Evolutionary conservation across 352 stramenopile species (phyloP).

Genomic region (Pythium myriotylum): DNA sequence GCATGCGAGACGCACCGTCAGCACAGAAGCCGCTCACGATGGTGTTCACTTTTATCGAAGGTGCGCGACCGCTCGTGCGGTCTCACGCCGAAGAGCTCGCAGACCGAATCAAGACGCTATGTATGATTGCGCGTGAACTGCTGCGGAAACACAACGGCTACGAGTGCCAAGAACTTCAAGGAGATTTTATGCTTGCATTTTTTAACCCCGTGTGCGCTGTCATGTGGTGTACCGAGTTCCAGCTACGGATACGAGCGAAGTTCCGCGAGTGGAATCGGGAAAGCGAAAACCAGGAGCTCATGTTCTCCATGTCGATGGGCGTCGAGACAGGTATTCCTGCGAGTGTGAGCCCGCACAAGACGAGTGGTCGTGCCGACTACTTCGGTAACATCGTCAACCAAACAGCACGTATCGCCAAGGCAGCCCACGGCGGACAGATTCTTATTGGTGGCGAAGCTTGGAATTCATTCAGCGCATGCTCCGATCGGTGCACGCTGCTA

Average conservation of each 20-base stretch:
- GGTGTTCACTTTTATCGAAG: constrained; percentile 91
- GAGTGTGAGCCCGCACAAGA: constrained; percentile 88
- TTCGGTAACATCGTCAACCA: constrained; percentile 92
- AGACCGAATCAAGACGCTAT: constrained; percentile 85
- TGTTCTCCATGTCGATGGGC: constrained; percentile 89
- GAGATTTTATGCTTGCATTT: constrained; percentile 90
- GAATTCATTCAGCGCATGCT: constrained; percentile 57
- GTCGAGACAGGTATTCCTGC: constrained; percentile 82
- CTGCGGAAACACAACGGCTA: constrained; percentile 85
- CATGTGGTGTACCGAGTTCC: constrained; percentile 87
- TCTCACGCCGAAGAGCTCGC: constrained; percentile 83
- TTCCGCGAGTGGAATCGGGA: constrained; percentile 79
- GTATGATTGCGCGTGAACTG: constrained; percentile 72
- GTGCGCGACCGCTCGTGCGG: constrained; percentile 75
- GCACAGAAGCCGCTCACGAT: constrained; percentile 82
- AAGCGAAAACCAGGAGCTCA: constrained; percentile 75
- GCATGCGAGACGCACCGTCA: constrained; percentile 83
- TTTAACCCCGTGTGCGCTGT: constrained; percentile 82
- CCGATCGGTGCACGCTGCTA: constrained; percentile 36
- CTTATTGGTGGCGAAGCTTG: constrained; percentile 83
- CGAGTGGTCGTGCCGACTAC: constrained; percentile 86
- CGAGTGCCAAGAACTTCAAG: constrained; percentile 87
- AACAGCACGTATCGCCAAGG: constrained; percentile 86
- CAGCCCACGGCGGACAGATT: constrained; percentile 75
- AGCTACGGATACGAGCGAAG: constrained; percentile 74